Conservation (phyloP, 2,329 filamentous ascomycete genomes). For the Dothistroma pini region DNA sequence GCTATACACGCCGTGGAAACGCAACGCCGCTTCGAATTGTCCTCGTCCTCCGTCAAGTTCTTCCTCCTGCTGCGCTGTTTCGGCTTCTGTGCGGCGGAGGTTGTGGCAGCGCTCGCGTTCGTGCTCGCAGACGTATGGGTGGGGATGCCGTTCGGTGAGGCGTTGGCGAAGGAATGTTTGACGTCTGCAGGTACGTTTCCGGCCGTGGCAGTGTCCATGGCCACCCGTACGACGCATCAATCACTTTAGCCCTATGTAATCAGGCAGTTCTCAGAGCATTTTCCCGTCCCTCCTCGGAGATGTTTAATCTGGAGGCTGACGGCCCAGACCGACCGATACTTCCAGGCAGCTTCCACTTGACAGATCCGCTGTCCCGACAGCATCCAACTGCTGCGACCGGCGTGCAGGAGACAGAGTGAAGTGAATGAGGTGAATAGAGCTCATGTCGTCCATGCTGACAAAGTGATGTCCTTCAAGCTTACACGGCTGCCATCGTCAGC, state of each 20-base stretch:
- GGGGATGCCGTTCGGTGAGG: conserved; percentile 2
- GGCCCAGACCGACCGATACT: background rate
- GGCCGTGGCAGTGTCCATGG: conserved; percentile 13
- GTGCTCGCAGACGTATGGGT: conserved; percentile 1
- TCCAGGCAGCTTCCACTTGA: background rate
- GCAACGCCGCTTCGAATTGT: conserved; percentile 42
- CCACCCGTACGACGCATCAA: background rate
- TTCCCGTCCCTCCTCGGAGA: background rate
- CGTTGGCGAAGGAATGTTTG: conserved; percentile 4
- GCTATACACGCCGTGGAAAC: conserved; percentile 37
- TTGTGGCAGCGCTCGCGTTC: background rate
- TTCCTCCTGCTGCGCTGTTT: conserved; percentile 25
- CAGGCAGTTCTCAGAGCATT: conserved; percentile 1
- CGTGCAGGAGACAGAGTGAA: background rate
- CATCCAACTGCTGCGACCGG: background rate
- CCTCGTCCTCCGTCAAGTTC: conserved; percentile 33
- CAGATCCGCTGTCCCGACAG: background rate
- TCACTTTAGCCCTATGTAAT: background rate
- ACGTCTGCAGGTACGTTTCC: conserved; percentile 12
- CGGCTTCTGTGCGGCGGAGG: conserved; percentile 16
- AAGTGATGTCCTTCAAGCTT: background rate
- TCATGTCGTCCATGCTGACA: background rate
- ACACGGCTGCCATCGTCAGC: background rate
- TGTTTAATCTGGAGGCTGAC: background rate
- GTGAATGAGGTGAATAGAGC: background rate